Base-by-base conservation (phyloP, 2,329 filamentous ascomycete species). In the Aspergillus spinulosporus region DNA sequence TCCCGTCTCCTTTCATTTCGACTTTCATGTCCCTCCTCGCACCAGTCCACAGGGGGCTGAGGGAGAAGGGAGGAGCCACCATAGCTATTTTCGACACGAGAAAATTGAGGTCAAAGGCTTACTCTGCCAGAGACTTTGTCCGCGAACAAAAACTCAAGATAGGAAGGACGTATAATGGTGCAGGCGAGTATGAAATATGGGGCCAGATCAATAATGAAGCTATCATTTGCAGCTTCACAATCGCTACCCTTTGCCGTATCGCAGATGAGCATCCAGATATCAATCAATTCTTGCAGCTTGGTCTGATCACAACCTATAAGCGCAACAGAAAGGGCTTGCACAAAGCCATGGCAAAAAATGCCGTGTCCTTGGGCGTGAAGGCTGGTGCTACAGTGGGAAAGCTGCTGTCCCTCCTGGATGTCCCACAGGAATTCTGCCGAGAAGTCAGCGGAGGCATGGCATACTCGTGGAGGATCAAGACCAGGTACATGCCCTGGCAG, bases 121-220 rank as follows among this genome's bases (percentile, higher is more conserved):
- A 68, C 46, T 67, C 66, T 2, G 71, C 73, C 0, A 4, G 49
- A 4, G 52, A 60, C 1, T 49, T 74, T 1, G 62, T 73, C 3
- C 26, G 21, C 4, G 52, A 65, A 39, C 55, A 63, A 8, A 56
- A 57, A 0, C 5, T 58, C 0, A 54, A 40, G 1, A 67, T 68
- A 49, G 51, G 55, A 6, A 8, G 34, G 34, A 63, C 59, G 0
- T 74, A 72, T n/a, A 42, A 39, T 9, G 71, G 69, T 0, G 37
- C 46, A 0, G 68, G 66, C 0, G 74, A 76, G 15, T 75, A 64
- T 39, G 54, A 73, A 0, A 55, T 75, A 1, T 76, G 74, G 74
- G 67, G 70, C 0, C 49, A 55, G 1, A 61, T 75, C 0, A 59
- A 65, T 0, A 26, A 56, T 0, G 15, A 59, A 2, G 68, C 71